Evolutionary conservation across 1,139 yeast species (phyloP), one percentile per base, ranked within the genome.

Genomic region (Scheffersomyces quercinus): DNA sequence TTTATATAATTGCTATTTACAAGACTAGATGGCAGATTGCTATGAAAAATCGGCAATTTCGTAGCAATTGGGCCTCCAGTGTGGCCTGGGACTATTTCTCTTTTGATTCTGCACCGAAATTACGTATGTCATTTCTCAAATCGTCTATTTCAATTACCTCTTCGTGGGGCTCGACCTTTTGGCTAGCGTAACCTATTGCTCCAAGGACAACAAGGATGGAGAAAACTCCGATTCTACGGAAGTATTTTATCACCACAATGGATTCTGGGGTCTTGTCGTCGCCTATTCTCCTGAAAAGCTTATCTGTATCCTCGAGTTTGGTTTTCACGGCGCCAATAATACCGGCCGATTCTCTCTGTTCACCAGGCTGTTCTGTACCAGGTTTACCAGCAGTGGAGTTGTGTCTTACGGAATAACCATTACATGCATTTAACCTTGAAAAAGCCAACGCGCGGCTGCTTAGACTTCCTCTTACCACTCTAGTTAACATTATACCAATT

Each of bases 261-360:
- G 76, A 63, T 39, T 64, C 72, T 28, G 49, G 47, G n/a, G 73
- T 53, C 26, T 58, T 58, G 37, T 70, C 77, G 38, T 67, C 68
- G 6, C 69, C 74, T 13, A 70, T 60, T 39, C 59, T 58, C 44
- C 65, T 61, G 29, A 64, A 49, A 31, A 51, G 42, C 31, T 48
- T 44, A 46, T 66, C 62, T 41, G 62, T 49, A 12, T 50, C 42
- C 39, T 52, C 52, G 36, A 58, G 46, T 42, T 48, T 54, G 33
- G 38, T 43, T 16, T 45, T 42, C 34, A 51, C 40, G n/a, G 15
- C 12, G 10, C 35, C 35, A 7, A 31, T 20, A 20, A 20, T 20
- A 20, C 26, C 26, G 3, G 26, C 26, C 26, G 26, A 6, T 20
- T 20, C 9, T 20, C 26, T 20, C 26, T 5, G 7, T 5, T 20